These are phyloP conservation scores for Fusarium sororula DNA, from an alignment of 2,329 filamentous ascomycete genomes.

Conservation along the genomic window DNA sequence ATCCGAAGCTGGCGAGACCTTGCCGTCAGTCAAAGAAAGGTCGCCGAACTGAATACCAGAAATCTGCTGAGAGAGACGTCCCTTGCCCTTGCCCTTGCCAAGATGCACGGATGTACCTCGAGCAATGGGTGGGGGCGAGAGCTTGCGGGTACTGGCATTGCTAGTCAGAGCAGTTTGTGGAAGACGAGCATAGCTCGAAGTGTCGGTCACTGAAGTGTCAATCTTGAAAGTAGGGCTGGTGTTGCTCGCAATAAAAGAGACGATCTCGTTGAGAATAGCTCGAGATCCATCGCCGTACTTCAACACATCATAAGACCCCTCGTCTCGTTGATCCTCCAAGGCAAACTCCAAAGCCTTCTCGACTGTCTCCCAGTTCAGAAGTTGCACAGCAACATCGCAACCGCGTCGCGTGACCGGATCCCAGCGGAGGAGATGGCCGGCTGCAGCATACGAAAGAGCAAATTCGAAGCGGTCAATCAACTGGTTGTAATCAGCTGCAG, in stretches of 20 bases:
- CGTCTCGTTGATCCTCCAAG: conserved; percentile 51
- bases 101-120: conserved; percentile 50
- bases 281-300: conserved; percentile 62
- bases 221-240: conserved; percentile 70
- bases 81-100: conserved; percentile 43
- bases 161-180: conserved; percentile 38
- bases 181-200: conserved; percentile 52
- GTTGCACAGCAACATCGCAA: conserved; percentile 65
- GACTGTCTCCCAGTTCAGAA: conserved; percentile 70
- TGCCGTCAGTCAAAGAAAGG: conserved; percentile 53
- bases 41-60: conserved; percentile 78
- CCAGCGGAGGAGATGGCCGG: conserved; percentile 67
- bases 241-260: conserved; percentile 68
- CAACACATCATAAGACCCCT: conserved; percentile 56
- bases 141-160: conserved; percentile 11
- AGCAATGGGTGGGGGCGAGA: conserved; percentile 44
- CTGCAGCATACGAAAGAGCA: conserved; percentile 71
- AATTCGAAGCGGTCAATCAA: conserved; percentile 59
- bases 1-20: conserved; percentile 43
- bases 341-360: conserved; percentile 69
- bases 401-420: conserved; percentile 65
- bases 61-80: conserved; percentile 61
- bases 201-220: conserved; percentile 55
- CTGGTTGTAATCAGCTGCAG: conserved; percentile 51
- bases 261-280: conserved; percentile 62